phyloP scores from a whole-genome alignment of 192 early-diverging fungal genomes.

The Phlyctochytrium bullatum region DNA sequence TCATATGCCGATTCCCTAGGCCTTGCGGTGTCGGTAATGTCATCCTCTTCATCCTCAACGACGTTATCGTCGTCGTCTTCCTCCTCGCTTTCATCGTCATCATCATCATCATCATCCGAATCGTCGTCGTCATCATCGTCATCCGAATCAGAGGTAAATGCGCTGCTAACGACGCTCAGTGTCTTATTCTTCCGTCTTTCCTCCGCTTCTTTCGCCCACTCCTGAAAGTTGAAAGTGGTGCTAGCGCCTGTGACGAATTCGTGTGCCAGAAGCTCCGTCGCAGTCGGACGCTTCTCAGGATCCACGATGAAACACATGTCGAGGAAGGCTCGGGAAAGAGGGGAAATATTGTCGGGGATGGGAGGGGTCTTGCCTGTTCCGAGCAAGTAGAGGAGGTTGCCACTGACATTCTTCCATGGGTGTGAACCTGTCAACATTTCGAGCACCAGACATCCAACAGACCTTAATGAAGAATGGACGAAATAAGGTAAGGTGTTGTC shows the following conservation, averaged over 20 bases:
- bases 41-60: neutral
- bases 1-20: neutral
- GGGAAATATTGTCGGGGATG: slow-evolving; percentile 69
- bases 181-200: slow-evolving; percentile 4
- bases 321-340: slow-evolving; percentile 70
- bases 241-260: slow-evolving; percentile 50
- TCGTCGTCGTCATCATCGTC: slow-evolving; percentile 11
- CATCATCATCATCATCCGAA: neutral
- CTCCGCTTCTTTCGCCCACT: slow-evolving; percentile 31
- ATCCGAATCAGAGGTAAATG: neutral
- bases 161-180: neutral
- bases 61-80: neutral
- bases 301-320: slow-evolving; percentile 73
- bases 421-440: slow-evolving; percentile 95
- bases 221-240: slow-evolving; percentile 36
- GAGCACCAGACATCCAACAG: slow-evolving; percentile 85
- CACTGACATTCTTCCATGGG: slow-evolving; percentile 67
- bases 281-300: slow-evolving; percentile 76
- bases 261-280: slow-evolving; percentile 63
- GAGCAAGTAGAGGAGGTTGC: slow-evolving; percentile 65
- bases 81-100: neutral
- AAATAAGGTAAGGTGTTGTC: neutral
- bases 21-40: too few species aligned
- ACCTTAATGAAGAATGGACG: slow-evolving; percentile 28
- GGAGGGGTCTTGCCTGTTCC: slow-evolving; percentile 80